These are phyloP conservation scores for Pilaira anomala DNA, from an alignment of 192 early-diverging fungal species.

Conservation along the genomic window DNA sequence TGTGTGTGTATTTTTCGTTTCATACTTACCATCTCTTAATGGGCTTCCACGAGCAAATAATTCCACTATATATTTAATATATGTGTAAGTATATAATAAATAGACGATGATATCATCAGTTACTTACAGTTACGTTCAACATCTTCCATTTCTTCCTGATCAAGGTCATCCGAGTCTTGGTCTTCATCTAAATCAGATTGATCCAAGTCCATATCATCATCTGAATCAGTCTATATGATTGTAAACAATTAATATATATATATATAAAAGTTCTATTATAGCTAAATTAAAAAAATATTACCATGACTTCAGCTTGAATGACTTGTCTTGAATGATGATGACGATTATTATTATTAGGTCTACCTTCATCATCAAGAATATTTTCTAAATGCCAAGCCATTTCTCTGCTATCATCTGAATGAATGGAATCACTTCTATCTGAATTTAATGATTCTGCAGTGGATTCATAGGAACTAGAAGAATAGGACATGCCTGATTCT, in stretches of 20 bases:
- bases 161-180: slow-evolving; percentile 38
- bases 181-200: slow-evolving; percentile 36
- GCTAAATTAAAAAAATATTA: background rate
- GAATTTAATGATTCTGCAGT: slow-evolving; percentile 20
- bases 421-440: slow-evolving; percentile 47
- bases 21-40: too few species aligned
- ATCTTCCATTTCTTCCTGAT: slow-evolving; percentile 26
- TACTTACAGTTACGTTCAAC: too few species aligned
- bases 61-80: too few species aligned
- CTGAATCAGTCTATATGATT: slow-evolving; percentile 22
- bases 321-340: slow-evolving; percentile 37
- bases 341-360: slow-evolving; percentile 39
- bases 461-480: background rate
- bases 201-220: slow-evolving; percentile 37
- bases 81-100: too few species aligned
- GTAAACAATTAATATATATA: too few species aligned
- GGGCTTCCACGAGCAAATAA: too few species aligned
- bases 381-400: slow-evolving; percentile 52
- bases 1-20: too few species aligned
- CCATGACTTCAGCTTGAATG: background rate
- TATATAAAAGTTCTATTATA: background rate
- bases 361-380: slow-evolving; percentile 42
- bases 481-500: too few species aligned
- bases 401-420: slow-evolving; percentile 54
- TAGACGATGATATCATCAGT: too few species aligned